Percentiles rank a stretch among this genome's conserved stretches.
These are phyloP conservation scores for Protomyces macrosporus DNA, from an alignment of 1,139 yeast genomes.

Conservation along the genomic window DNA sequence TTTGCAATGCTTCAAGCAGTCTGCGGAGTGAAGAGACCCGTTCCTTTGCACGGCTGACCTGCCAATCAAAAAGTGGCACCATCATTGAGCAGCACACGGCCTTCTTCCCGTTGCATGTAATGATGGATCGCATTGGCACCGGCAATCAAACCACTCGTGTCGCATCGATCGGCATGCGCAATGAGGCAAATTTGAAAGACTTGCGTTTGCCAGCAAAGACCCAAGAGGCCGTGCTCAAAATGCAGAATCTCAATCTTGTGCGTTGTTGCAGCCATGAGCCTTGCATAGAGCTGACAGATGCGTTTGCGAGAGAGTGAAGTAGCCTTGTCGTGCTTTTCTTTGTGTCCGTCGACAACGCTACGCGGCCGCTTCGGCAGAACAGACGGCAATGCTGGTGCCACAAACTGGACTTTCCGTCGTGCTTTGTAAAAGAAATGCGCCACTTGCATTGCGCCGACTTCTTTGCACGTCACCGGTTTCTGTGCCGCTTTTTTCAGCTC, in stretches of 20 bases:
- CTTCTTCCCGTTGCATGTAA: conserved; percentile 26
- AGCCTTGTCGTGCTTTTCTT: too few relatives aligned
- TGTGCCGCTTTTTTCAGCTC: conserved; percentile 42
- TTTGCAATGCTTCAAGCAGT: too few relatives aligned
- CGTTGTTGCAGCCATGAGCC: not conserved
- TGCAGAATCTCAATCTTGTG: conserved; percentile 12
- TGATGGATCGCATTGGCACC: conserved; percentile 23
- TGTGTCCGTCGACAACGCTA: not conserved
- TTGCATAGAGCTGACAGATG: not conserved
- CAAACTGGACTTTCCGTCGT: conserved; percentile 55
- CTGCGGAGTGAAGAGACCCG: too few relatives aligned
- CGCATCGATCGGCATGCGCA: not conserved
- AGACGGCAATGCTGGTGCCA: conserved; percentile 44
- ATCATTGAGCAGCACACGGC: conserved; percentile 25
- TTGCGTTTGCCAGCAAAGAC: conserved; percentile 24
- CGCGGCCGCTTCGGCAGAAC: conserved; percentile 1
- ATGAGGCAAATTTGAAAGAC: conserved; percentile 25
- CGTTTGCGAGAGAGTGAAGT: not conserved
- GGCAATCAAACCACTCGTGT: conserved; percentile 8
- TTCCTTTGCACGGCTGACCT: too few relatives aligned
- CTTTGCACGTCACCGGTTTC: conserved; percentile 44
- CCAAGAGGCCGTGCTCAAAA: not conserved
- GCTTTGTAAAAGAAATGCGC: conserved; percentile 79
- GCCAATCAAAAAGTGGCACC: conserved; percentile 22
- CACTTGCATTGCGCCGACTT: conserved; percentile 54